Evolutionary conservation across 1,284 basidiomycete genomes (phyloP), one percentile per base, ranked within the genome.

Genomic region (Cryptococcus floricola): DNA sequence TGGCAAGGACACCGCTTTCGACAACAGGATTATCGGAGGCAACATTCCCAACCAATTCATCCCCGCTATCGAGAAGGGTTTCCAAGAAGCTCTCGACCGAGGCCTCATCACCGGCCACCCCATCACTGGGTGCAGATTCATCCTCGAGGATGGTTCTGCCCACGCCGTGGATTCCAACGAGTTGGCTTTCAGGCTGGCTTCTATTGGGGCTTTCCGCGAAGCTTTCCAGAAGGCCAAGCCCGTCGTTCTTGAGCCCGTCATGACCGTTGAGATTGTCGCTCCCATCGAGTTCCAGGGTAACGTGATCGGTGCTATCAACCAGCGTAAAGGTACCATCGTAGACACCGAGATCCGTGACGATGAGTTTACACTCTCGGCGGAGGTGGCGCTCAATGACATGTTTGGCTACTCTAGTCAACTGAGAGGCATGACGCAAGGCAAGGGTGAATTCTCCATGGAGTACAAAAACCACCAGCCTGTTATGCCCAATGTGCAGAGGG

Each of bases 121-220:
- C 0, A 88, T 98, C 66, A 87, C 86, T 31, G 92, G 93, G 25
- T 87, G 87, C 60, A 86, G 90, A 46, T 85, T 98, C 70, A 86
- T 98, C 25, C 79, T 98, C 41, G 87, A 90, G 74, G 96, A 99
- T 73, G 96, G 96, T 76, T 87, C 84, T 5, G 88, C 85, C 74
- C 96, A 98, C 77, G 83, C 86, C n/a, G 92, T 96, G 66, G 96
- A 99, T 81, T 98, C 95, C 42, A 93, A 89, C 60, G 96, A 99
- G 75, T 78, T 98, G 62, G 94, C 96, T 39, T 99, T 98, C 85
- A 84, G 92, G 51, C 81, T 94, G 28, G 89, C 90, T 6, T 86
- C 89, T 2, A 87, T 93, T 44, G 89, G 91, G 58, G 95, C 95
- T 1, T 94, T 98, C 84, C 85, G 91, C 58, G 95, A 98, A 70